These are phyloP conservation scores for Pythium sp. DNA, from an alignment of 352 stramenopile genomes.

Conservation along the genomic window DNA sequence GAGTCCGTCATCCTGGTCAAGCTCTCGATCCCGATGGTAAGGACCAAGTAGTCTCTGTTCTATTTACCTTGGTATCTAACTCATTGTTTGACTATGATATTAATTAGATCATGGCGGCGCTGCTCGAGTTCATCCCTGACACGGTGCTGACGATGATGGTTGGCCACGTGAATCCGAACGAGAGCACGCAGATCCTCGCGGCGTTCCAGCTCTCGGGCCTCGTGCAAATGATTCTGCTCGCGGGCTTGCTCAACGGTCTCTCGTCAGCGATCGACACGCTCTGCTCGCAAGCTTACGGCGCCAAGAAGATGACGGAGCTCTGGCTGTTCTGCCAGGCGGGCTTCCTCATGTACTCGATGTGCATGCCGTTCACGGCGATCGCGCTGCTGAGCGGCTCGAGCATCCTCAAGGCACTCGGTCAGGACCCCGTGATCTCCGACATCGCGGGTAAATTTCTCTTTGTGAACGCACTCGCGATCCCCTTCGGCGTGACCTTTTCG, in stretches of 20 bases:
- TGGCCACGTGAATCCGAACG: neutral
- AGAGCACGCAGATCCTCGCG: neutral
- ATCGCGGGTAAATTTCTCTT: neutral
- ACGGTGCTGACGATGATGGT: neutral
- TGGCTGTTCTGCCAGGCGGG: conserved; percentile 39
- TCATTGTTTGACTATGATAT: neutral
- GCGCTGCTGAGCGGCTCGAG: neutral
- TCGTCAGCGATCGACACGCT: conserved; percentile 77
- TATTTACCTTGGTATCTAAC: neutral
- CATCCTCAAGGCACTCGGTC: neutral
- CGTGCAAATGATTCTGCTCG: neutral
- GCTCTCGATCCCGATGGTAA: neutral
- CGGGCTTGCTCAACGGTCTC: conserved; percentile 13
- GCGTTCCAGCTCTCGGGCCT: neutral
- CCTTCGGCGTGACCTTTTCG: neutral
- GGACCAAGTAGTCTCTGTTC: neutral
- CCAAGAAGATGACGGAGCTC: conserved; percentile 47
- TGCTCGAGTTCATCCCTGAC: neutral
- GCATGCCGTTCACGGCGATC: neutral
- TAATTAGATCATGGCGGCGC: neutral
- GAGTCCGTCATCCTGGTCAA: neutral
- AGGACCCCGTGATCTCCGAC: neutral
- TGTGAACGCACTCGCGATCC: neutral
- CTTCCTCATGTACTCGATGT: neutral
- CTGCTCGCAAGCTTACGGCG: conserved; percentile 68